Conservation (phyloP, 768 basidiomycete species). For the Suillus alpinus region DNA sequence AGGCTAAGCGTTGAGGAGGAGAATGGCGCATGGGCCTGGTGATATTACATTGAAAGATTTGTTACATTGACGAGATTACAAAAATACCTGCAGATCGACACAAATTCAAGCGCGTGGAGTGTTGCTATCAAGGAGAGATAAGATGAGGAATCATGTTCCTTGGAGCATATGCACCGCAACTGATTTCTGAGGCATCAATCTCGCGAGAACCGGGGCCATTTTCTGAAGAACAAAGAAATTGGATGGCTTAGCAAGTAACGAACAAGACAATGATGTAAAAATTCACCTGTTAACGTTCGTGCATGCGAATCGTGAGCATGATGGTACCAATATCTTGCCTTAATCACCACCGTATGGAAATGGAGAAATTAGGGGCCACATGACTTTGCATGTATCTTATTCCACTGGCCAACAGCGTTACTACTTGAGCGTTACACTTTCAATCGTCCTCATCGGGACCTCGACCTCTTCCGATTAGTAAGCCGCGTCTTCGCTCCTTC, state of each 20-base stretch:
- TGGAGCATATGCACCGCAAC: not conserved
- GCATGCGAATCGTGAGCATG: not conserved
- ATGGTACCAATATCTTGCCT: not conserved
- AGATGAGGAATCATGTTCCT: not conserved
- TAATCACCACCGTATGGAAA: not conserved
- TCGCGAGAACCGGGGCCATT: not conserved
- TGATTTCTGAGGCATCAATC: not conserved
- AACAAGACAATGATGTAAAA: not conserved
- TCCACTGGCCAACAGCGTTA: not conserved
- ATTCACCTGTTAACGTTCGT: not conserved
- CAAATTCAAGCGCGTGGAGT: not conserved
- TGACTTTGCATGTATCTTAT: not conserved
- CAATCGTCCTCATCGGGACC: not conserved
- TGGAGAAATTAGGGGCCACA: not conserved
- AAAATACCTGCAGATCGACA: slow-evolving; percentile 11
- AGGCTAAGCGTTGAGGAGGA: too few species aligned
- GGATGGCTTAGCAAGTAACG: not conserved
- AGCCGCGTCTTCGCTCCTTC: not conserved
- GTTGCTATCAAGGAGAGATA: slow-evolving; percentile 6
- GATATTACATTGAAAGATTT: not conserved
- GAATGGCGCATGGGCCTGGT: not conserved
- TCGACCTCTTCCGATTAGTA: not conserved
- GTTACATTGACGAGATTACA: slow-evolving; percentile 13
- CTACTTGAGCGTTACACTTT: not conserved
- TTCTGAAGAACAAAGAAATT: not conserved